Evolutionary conservation across 1,284 basidiomycete genomes (phyloP).

Genomic region (Ceraceosorus guamensis): DNA sequence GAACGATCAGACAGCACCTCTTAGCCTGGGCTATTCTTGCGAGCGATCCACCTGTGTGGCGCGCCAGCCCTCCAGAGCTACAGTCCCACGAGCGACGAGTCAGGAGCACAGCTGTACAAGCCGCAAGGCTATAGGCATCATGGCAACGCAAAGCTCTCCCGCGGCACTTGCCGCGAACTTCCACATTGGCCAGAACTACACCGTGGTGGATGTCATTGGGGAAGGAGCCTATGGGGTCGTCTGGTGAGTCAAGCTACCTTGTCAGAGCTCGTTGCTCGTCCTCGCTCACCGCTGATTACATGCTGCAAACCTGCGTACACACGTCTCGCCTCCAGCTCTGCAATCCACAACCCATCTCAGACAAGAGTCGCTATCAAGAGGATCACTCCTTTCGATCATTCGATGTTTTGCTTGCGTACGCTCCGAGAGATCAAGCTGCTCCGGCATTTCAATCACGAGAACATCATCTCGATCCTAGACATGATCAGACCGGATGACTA

Average conservation of each 20-base stretch:
- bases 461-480: conserved; percentile 40
- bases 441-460: conserved; percentile 41
- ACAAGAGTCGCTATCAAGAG: conserved; percentile 50
- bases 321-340: conserved; percentile 26
- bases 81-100: too few species aligned
- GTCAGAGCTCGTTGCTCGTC: not conserved
- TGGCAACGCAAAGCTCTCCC: not conserved
- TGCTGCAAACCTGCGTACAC: not conserved
- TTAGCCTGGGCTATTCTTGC: too few species aligned
- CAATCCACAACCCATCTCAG: conserved; percentile 44
- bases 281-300: not conserved
- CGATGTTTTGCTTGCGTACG: conserved; percentile 47
- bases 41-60: too few species aligned
- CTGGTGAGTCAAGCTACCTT: conserved; percentile 23
- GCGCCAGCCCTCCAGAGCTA: too few species aligned
- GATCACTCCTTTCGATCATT: conserved; percentile 46
- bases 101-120: too few species aligned
- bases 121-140: too few species aligned
- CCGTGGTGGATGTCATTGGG: conserved; percentile 50
- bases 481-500: conserved; percentile 53
- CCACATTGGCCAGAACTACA: conserved; percentile 34
- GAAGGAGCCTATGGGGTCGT: conserved; percentile 53
- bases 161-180: conserved; percentile 9
- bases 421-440: conserved; percentile 46
- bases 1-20: too few species aligned